Conservation (phyloP, 192 early-diverging fungal species). For the Backusella psychrophila region DNA sequence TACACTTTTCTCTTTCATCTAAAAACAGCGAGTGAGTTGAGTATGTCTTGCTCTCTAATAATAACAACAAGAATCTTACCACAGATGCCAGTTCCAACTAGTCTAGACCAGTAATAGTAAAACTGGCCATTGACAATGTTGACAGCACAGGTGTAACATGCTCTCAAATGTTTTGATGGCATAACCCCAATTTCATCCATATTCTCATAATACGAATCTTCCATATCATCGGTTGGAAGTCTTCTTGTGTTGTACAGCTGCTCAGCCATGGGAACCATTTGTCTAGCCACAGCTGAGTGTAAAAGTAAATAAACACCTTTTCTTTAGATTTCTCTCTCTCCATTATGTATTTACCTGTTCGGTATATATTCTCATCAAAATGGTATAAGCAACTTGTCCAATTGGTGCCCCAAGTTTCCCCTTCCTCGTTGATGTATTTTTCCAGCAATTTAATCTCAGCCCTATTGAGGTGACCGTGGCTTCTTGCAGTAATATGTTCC, state of each 20-base stretch:
- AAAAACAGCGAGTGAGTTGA: not conserved
- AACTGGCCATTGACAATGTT: conserved; percentile 16
- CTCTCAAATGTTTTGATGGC: conserved; percentile 1
- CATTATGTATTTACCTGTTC: not conserved
- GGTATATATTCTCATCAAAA: conserved; percentile 10
- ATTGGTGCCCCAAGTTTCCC: not conserved
- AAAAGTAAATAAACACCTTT: not conserved
- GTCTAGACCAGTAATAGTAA: conserved; percentile 11
- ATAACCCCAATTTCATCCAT: not conserved
- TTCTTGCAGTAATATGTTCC: not conserved
- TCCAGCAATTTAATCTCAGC: not conserved
- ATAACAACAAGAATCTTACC: not conserved
- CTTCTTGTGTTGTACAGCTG: not conserved
- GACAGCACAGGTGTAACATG: conserved; percentile 12
- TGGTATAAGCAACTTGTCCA: not conserved
- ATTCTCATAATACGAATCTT: not conserved
- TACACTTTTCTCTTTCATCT: not conserved
- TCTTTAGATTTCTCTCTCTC: not conserved
- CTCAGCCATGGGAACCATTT: not conserved
- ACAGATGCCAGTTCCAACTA: not conserved
- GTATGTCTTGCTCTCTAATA: no score
- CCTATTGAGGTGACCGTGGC: not conserved
- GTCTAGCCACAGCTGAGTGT: not conserved
- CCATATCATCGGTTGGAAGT: not conserved
- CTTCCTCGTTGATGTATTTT: not conserved